Base-by-base conservation (phyloP, 352 stramenopile species). In the Phytopythium oedochilum region DNA sequence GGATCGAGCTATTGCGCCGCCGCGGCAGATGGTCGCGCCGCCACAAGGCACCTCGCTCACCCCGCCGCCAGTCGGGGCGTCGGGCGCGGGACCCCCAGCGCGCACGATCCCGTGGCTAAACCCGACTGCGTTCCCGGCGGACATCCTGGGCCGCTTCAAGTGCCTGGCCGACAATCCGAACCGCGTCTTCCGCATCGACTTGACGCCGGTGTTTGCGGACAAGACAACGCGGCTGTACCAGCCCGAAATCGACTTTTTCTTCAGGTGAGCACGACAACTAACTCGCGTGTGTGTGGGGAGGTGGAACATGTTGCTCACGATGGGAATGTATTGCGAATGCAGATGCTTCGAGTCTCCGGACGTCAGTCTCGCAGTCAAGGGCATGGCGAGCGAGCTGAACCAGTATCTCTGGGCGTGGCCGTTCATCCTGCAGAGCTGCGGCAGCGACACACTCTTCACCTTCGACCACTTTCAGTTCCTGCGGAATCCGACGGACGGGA, bases 381-480 rank as follows among this genome's bases (percentile, higher is more conserved):
- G 82, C 28, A 89, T 92, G 77, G 75, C 69, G 18, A 92, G 77
- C 49, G 78, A 89, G 40, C 60, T 92, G 50, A 92, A 88, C 52
- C 78, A 82, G 69, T 89, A 89, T 57, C 83, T 92, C 35, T 92
- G 82, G 82, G 74, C 76, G 12, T 92, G 78, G 78, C 75, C 82
- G 6, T 92, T 89, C 53, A 85, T 92, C 51, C 61, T 92, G 20
- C 78, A 92, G 62, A 88, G 79, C 57, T 89, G 79, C 42, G 75
- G 79, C 20, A 80, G 71, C 32, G 75, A 88, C 42, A 75, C 77
- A 11, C 70, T 84, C 42, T 89, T 92, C 51, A 61, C 70, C 5
- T 92, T 92, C 57, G 82, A 92, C 39, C 82, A 89, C 47, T 92
- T 92, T 52, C 75, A 89, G 60, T 83, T 88, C 59, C 75, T 71